phyloP scores from a whole-genome alignment of 177 flowering plant species.

The Vitis hybrid region DNA sequence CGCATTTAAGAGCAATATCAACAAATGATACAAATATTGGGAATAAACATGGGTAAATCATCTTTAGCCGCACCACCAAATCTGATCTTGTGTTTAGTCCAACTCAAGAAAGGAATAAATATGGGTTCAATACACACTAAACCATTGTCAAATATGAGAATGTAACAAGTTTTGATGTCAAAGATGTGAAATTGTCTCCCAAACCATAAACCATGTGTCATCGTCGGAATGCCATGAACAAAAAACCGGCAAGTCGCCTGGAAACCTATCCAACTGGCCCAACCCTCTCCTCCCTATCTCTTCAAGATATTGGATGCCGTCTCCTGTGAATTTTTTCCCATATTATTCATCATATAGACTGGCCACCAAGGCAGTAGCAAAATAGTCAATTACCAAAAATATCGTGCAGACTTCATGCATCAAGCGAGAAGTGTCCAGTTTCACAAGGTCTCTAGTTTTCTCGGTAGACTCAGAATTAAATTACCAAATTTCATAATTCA shows the following conservation, averaged over 20 bases:
- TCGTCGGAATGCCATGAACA: conserved; percentile 19
- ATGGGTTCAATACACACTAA: conserved; percentile 15
- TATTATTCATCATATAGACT: neutral
- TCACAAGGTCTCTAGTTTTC: too few species aligned
- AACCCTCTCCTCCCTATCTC: conserved; percentile 4
- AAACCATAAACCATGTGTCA: conserved; percentile 4
- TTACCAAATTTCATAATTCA: too few species aligned
- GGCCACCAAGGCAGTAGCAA: neutral
- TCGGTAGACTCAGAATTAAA: too few species aligned
- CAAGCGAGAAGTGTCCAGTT: too few species aligned
- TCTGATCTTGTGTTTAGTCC: neutral
- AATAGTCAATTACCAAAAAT: neutral
- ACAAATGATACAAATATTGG: neutral
- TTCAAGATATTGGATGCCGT: conserved; percentile 48
- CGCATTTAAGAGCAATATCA: neutral
- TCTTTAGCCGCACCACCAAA: conserved; percentile 21
- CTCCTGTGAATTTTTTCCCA: conserved; percentile 33
- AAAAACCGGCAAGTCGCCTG: conserved; percentile 24
- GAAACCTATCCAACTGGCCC: conserved; percentile 5
- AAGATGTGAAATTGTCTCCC: neutral
- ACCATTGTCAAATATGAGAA: conserved; percentile 6
- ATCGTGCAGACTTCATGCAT: neutral
- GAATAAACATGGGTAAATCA: neutral
- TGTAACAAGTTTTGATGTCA: conserved; percentile 6
- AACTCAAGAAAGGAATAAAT: conserved; percentile 11